phyloP scores from a whole-genome alignment of 2,329 filamentous ascomycete species.

The Decorospora gaudefroyi region DNA sequence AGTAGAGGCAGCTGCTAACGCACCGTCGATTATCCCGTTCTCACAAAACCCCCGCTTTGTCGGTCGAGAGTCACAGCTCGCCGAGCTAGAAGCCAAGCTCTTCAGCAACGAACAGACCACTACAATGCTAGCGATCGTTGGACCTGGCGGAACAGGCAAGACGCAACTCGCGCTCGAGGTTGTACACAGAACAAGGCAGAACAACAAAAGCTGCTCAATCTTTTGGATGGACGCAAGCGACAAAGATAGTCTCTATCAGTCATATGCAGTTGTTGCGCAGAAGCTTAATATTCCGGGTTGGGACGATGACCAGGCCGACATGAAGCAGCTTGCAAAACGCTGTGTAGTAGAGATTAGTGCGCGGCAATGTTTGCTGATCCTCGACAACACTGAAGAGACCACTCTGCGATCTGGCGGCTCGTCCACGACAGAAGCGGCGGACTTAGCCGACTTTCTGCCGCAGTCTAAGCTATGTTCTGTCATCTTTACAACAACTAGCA shows the following conservation, averaged over 20 bases:
- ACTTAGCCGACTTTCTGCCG: constrained; percentile 19
- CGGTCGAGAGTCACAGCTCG: constrained; percentile 31
- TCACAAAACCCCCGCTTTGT: constrained; percentile 31
- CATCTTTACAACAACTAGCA: constrained; percentile 23
- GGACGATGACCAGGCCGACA: constrained; percentile 22
- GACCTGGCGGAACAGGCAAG: constrained; percentile 26
- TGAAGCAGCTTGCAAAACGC: constrained; percentile 23
- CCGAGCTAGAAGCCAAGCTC: constrained; percentile 32
- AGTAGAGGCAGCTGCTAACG: constrained; percentile 14
- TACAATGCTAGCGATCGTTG: constrained; percentile 25
- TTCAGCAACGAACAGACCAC: constrained; percentile 20
- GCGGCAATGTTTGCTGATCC: constrained; percentile 17
- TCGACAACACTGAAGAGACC: constrained; percentile 35
- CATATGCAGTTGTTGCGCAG: constrained; percentile 27
- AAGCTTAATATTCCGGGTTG: constrained; percentile 36
- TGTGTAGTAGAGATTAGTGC: constrained; percentile 8
- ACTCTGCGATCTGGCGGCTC: constrained; percentile 9
- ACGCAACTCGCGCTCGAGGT: constrained; percentile 43
- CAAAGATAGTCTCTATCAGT: constrained; percentile 48
- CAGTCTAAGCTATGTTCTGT: constrained; percentile 19
- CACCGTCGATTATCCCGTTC: constrained; percentile 33
- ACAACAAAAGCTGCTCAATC: constrained; percentile 46
- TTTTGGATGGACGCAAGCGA: constrained; percentile 54
- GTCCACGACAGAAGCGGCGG: constrained; percentile 20
- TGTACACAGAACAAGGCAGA: constrained; percentile 47